A percentile compares a stretch with the other conserved stretches of the same genome.
Conservation (phyloP, 1,139 yeast species). For the Candida glucosophila region DNA sequence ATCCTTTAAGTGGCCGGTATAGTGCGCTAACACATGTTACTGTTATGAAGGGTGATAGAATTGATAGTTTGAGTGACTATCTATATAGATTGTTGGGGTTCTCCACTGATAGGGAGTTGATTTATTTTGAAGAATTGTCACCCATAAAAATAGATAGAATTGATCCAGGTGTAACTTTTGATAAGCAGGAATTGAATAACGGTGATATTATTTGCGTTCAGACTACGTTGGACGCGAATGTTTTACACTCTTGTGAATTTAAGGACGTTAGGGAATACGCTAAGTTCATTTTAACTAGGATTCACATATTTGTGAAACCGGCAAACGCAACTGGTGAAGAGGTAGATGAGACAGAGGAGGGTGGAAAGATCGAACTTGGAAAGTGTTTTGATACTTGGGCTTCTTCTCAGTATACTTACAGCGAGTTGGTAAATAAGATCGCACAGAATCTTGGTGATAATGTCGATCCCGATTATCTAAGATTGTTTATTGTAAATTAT, state of each 20-base stretch:
- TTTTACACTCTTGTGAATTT: conserved; percentile 12
- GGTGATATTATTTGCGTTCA: conserved; percentile 78
- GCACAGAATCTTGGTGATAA: conserved; percentile 38
- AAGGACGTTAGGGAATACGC: conserved; percentile 45
- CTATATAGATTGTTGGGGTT: conserved; percentile 41
- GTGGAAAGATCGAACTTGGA: conserved; percentile 1
- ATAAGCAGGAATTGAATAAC: conserved; percentile 56
- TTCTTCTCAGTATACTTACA: conserved; percentile 50
- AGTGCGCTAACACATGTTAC: conserved; percentile 58
- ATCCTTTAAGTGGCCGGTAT: conserved; percentile 43
- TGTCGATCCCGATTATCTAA: conserved; percentile 54
- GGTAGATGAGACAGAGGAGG: conserved; percentile 23
- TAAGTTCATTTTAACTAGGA: conserved; percentile 56
- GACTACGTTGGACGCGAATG: conserved; percentile 9
- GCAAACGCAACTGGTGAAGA: conserved; percentile 35
- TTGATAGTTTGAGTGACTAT: conserved; percentile 36
- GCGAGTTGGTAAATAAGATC: conserved; percentile 50
- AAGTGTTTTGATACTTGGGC: conserved; percentile 59
- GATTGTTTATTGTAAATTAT: conserved; percentile 52
- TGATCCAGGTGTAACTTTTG: conserved; percentile 39
- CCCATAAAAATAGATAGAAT: conserved; percentile 50
- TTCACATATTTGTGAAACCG: conserved; percentile 50
- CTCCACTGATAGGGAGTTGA: conserved; percentile 27
- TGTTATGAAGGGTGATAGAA: conserved; percentile 40
- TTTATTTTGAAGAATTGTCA: conserved; percentile 63